Conservation (phyloP, 2,329 filamentous ascomycete species). For the Phaeosphaeria sp. region DNA sequence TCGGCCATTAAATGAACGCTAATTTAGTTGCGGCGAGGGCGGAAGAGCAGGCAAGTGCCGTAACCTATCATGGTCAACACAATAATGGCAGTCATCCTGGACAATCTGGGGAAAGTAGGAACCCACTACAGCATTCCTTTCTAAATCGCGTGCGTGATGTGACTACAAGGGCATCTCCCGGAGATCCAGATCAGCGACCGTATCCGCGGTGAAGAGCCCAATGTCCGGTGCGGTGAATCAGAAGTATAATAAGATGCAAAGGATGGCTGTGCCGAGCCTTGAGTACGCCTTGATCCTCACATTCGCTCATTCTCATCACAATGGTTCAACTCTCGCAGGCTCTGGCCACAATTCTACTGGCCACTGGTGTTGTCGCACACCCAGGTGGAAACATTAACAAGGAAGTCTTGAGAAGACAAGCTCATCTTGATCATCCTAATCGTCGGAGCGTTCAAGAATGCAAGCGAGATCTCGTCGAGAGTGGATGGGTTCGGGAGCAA, state of each 20-base stretch:
- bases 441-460: slow-evolving; percentile 45
- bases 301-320: slow-evolving; percentile 8
- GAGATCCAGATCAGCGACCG: slow-evolving; percentile 18
- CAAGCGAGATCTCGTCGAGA: slow-evolving; percentile 39
- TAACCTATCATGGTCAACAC: slow-evolving; percentile 22
- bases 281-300: slow-evolving; percentile 1
- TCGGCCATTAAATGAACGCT: slow-evolving; percentile 21
- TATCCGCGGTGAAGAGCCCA: slow-evolving; percentile 14
- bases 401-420: slow-evolving; percentile 36
- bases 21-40: slow-evolving; percentile 25
- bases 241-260: slow-evolving; percentile 30
- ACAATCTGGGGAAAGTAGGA: slow-evolving; percentile 25
- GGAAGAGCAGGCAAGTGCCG: slow-evolving; percentile 20
- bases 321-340: slow-evolving; percentile 39
- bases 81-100: slow-evolving; percentile 18
- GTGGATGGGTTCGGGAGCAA: slow-evolving; percentile 42
- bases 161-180: slow-evolving; percentile 10
- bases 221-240: slow-evolving; percentile 1
- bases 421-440: slow-evolving; percentile 46
- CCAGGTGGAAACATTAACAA: slow-evolving; percentile 48
- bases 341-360: slow-evolving; percentile 29
- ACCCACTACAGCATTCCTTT: slow-evolving; percentile 7
- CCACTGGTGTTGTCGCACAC: slow-evolving; percentile 43
- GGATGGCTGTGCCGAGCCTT: neutral
- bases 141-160: slow-evolving; percentile 4